A percentile compares a stretch with the other conserved stretches of the same genome.
These are phyloP conservation scores for Auricularia heimuer DNA, from an alignment of 768 basidiomycete genomes.

Conservation along the genomic window DNA sequence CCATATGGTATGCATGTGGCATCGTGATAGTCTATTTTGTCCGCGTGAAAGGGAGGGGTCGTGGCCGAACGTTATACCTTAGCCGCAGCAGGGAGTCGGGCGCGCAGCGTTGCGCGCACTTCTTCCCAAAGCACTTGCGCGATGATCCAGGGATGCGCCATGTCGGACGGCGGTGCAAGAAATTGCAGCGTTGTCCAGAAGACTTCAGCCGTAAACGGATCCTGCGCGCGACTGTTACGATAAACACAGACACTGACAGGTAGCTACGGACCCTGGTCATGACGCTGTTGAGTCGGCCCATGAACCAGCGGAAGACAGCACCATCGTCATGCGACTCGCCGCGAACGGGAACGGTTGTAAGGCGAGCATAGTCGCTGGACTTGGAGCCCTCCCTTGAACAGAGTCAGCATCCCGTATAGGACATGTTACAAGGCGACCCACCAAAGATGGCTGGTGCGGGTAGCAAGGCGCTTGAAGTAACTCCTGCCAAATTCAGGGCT, in stretches of 20 bases:
- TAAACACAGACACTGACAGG: neutral
- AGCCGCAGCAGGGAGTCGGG: too few relatives aligned
- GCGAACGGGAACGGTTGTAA: neutral
- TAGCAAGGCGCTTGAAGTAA: neutral
- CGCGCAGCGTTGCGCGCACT: too few relatives aligned
- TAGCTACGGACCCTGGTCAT: neutral
- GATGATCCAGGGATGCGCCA: neutral
- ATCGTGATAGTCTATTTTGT: too few relatives aligned
- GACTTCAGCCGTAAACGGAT: conserved; percentile 9
- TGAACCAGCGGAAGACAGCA: neutral
- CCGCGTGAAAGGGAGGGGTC: too few relatives aligned
- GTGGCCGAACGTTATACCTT: too few relatives aligned
- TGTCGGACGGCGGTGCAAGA: conserved; percentile 12
- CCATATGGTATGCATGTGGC: too few relatives aligned
- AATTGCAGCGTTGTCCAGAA: conserved; percentile 10
- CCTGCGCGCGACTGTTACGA: conserved; percentile 6
- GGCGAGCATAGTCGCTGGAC: neutral
- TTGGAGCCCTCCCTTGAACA: neutral
- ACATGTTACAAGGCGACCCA: neutral
- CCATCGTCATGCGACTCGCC: neutral
- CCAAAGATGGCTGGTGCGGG: neutral
- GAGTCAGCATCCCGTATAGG: neutral
- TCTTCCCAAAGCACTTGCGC: neutral
- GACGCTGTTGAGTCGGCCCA: neutral
- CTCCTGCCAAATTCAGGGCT: neutral